Evolutionary conservation across 2,329 filamentous ascomycete genomes (phyloP), one percentile per base, ranked within the genome.

Genomic region (Colletotrichum tropicicola): DNA sequence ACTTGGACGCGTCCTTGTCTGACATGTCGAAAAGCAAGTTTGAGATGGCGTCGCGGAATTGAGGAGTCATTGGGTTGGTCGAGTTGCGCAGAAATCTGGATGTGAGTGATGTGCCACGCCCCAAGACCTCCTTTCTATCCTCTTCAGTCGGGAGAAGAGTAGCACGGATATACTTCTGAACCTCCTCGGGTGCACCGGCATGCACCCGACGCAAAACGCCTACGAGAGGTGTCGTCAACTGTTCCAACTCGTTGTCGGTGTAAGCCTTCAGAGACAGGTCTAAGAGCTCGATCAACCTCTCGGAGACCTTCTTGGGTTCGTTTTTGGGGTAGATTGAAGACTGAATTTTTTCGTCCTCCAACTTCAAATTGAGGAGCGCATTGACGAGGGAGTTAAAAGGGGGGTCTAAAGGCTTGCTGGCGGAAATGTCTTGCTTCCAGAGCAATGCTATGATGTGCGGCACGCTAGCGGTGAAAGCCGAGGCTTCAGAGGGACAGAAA

Each of bases 11-110:
- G 71, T 98, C 90, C 70, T 90, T 92, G 68, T 91, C 91, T 0
- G 94, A 97, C 27, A 98, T 84, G 68, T 97, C 92, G 74, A 97
- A 99, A 66, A 98, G 86, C 23, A 99, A 83, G 28, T 90, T 85
- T 0, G 92, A 92, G 55, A 97, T 91, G 17, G 88, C 87, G 48
- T 92, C 89, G 17, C 93, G 88, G 3, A 97, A 81, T 39, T 90
- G 89, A 0, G 92, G 88, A 0, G 92, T 86, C 44, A 88, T 78
- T 0, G 94, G 87, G 13, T 92, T 92, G 5, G 90, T 92, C 3
- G 92, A 93, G 41, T 96, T 87, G 58, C 89, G 88, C 53, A 99
- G 85, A 2, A 99, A 82, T 65, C 89, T 88, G 2, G 93, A 91
- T 2, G 95, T 86, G 0, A 98, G 81, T 0, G 90, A 92, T 27